Conservation (phyloP, 1,284 basidiomycete species). For the Inonotus obliquus region DNA sequence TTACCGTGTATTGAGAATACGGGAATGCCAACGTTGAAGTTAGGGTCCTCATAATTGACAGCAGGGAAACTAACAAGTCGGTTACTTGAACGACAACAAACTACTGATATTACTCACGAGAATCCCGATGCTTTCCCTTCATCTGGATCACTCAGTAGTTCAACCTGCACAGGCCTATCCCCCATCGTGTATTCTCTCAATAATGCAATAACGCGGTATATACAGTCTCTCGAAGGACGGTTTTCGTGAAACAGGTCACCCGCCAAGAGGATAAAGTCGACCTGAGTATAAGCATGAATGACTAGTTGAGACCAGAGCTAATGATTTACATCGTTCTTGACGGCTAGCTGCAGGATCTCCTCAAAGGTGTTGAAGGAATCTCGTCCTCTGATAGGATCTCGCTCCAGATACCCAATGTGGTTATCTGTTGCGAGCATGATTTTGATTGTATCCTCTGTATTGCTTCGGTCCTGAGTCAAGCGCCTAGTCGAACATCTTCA, state of each 20-base stretch:
- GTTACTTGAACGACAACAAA: slow-evolving; percentile 21
- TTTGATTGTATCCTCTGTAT: slow-evolving; percentile 63
- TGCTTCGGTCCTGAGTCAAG: slow-evolving; percentile 29
- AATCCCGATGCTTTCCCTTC: slow-evolving; percentile 84
- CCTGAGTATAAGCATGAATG: slow-evolving; percentile 41
- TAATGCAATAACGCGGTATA: slow-evolving; percentile 86
- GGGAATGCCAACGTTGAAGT: slow-evolving; percentile 91
- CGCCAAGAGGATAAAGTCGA: slow-evolving; percentile 91
- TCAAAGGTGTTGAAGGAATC: slow-evolving; percentile 95
- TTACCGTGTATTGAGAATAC: slow-evolving; percentile 99
- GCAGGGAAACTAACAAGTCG: slow-evolving; percentile 75
- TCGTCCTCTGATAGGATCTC: slow-evolving; percentile 91
- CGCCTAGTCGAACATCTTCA: not conserved
- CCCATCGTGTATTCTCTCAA: slow-evolving; percentile 90
- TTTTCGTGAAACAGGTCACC: slow-evolving; percentile 99
- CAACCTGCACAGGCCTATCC: slow-evolving; percentile 82
- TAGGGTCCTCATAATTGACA: slow-evolving; percentile 96
- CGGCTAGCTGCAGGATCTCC: slow-evolving; percentile 89
- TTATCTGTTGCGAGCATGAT: slow-evolving; percentile 93
- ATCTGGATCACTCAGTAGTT: slow-evolving; percentile 88
- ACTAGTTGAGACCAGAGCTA: not conserved
- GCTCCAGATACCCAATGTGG: slow-evolving; percentile 93
- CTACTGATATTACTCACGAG: slow-evolving; percentile 51
- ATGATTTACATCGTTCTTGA: slow-evolving; percentile 73
- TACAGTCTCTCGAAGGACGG: slow-evolving; percentile 83